Evolutionary conservation across 169 alveolate genomes (phyloP).

Genomic region (Babesia bigemina): DNA sequence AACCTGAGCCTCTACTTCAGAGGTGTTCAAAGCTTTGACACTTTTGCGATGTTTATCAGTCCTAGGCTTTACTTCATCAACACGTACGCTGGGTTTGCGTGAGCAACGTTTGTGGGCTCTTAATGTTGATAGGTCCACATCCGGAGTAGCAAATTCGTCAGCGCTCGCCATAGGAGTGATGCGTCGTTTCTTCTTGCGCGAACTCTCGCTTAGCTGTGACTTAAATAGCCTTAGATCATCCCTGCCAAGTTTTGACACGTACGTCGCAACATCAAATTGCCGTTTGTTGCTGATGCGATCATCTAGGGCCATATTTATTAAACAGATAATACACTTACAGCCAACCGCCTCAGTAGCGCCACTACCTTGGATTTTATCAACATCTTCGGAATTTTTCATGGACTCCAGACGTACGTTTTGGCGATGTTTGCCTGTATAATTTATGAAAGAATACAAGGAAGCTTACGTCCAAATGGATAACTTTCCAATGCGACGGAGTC

Average conservation of each 20-base stretch:
- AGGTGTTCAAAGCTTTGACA: too few species aligned
- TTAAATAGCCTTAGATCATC: constrained; percentile 3
- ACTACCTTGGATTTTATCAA: background rate
- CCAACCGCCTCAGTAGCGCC: background rate
- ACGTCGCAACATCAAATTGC: background rate
- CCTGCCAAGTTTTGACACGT: background rate
- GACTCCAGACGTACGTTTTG: background rate
- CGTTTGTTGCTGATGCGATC: background rate
- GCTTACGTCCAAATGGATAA: constrained; percentile 37
- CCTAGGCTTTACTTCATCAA: background rate
- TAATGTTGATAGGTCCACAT: constrained; percentile 25
- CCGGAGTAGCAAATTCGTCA: background rate
- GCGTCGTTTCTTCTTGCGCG: constrained; percentile 2
- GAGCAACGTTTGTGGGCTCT: constrained; percentile 24
- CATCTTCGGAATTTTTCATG: background rate
- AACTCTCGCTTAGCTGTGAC: background rate
- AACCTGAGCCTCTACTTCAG: too few species aligned
- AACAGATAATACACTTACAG: background rate
- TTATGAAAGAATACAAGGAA: background rate
- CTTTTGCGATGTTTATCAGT: background rate
- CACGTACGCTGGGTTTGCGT: background rate
- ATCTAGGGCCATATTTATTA: background rate
- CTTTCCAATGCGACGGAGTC: constrained; percentile 28
- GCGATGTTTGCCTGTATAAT: constrained; percentile 9
- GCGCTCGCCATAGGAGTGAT: background rate